These are phyloP conservation scores for Fusarium vanettenii DNA, from an alignment of 2,329 filamentous ascomycete genomes.

Conservation along the genomic window DNA sequence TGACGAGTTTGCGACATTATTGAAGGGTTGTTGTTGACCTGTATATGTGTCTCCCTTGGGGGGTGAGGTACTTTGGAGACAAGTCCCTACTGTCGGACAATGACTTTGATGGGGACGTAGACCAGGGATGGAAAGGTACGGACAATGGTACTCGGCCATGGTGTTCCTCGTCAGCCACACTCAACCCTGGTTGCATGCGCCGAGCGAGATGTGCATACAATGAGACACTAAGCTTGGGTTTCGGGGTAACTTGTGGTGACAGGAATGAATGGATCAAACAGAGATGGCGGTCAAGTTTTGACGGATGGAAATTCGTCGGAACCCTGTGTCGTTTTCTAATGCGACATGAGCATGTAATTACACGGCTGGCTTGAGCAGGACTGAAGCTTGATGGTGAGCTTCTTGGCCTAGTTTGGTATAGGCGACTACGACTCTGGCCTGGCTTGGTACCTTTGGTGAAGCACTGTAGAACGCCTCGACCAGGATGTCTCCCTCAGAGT, in stretches of 20 bases:
- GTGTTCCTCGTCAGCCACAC: background rate
- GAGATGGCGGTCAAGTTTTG: background rate
- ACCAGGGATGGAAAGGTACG: background rate
- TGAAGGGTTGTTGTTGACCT: background rate
- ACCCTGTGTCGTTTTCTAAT: background rate
- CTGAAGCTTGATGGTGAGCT: background rate
- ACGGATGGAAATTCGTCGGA: background rate
- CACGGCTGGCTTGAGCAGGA: background rate
- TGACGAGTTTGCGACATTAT: slow-evolving; percentile 1
- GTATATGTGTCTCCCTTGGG: background rate
- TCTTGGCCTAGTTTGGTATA: background rate
- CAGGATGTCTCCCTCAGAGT: slow-evolving; percentile 6
- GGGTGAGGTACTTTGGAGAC: background rate
- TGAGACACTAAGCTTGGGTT: background rate
- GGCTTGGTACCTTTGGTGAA: background rate
- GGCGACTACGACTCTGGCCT: background rate
- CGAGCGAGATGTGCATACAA: background rate
- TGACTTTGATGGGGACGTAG: background rate
- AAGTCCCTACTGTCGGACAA: background rate
- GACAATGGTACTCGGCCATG: background rate
- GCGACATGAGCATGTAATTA: background rate
- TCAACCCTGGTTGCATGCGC: background rate
- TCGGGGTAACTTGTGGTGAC: background rate
- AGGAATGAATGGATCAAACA: background rate
- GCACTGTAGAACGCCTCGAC: background rate